These are phyloP conservation scores for Zygosaccharomyces bailii DNA, from an alignment of 805 yeast genomes.

Conservation along the genomic window DNA sequence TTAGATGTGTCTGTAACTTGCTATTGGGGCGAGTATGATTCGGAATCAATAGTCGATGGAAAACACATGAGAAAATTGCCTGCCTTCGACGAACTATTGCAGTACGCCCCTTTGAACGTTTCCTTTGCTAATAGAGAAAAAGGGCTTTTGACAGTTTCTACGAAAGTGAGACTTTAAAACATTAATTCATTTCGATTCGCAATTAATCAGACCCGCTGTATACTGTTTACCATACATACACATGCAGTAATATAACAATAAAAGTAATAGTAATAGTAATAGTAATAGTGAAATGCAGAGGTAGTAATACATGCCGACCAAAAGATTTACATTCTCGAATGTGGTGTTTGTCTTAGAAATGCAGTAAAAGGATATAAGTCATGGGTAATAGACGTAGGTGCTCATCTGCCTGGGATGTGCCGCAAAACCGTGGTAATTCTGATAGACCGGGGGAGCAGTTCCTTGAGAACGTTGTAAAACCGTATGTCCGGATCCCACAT, in stretches of 20 bases:
- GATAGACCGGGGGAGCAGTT: background rate
- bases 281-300: background rate
- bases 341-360: background rate
- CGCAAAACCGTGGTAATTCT: background rate
- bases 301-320: background rate
- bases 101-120: constrained; percentile 62
- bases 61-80: constrained; percentile 48
- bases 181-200: constrained; percentile 19
- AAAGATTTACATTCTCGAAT: background rate
- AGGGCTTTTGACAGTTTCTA: constrained; percentile 63
- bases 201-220: constrained; percentile 1
- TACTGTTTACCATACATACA: constrained; percentile 1
- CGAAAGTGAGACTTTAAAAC: constrained; percentile 40
- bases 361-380: background rate
- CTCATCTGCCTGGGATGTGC: constrained; percentile 5
- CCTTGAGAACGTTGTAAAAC: constrained; percentile 2
- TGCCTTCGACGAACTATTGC: constrained; percentile 65
- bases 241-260: background rate
- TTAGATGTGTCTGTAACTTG: constrained; percentile 63
- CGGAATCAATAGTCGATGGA: constrained; percentile 40
- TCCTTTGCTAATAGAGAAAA: constrained; percentile 61
- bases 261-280: background rate
- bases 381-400: constrained; percentile 6
- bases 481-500: background rate
- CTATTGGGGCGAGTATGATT: constrained; percentile 73